phyloP scores from a whole-genome alignment of 257 asterid species.

The Solanum appendiculatum region DNA sequence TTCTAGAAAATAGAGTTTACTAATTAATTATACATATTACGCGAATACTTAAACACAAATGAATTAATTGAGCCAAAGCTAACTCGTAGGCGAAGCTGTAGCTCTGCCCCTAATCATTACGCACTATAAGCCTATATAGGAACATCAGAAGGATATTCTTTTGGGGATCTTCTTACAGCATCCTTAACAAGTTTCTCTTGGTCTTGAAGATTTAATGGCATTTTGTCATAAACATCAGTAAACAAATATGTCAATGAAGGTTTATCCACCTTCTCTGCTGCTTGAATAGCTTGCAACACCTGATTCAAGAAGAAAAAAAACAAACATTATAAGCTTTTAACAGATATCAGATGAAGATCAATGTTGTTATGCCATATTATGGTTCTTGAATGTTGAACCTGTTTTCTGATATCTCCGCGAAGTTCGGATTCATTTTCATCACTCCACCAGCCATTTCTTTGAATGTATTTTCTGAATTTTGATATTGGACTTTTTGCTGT shows the following conservation, averaged over 20 bases:
- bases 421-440: slow-evolving; percentile 53
- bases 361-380: neutral
- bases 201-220: slow-evolving; percentile 53
- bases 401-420: slow-evolving; percentile 42
- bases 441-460: slow-evolving; percentile 71
- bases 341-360: neutral
- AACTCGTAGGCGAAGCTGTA: neutral
- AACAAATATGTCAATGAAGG: slow-evolving; percentile 47
- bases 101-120: neutral
- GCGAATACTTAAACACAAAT: neutral
- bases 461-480: slow-evolving; percentile 70
- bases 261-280: slow-evolving; percentile 55
- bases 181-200: slow-evolving; percentile 65
- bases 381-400: slow-evolving; percentile 26
- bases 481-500: slow-evolving; percentile 44
- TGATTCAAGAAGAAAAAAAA: neutral
- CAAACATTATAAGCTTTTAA: neutral
- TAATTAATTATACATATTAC: neutral
- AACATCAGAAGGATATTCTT: slow-evolving; percentile 74
- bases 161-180: slow-evolving; percentile 38
- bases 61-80: neutral
- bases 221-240: slow-evolving; percentile 54
- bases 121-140: slow-evolving; percentile 28
- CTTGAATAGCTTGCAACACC: slow-evolving; percentile 67
- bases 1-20: neutral